phyloP scores from a whole-genome alignment of 768 basidiomycete genomes.

The Mrakia hoshinonis region DNA sequence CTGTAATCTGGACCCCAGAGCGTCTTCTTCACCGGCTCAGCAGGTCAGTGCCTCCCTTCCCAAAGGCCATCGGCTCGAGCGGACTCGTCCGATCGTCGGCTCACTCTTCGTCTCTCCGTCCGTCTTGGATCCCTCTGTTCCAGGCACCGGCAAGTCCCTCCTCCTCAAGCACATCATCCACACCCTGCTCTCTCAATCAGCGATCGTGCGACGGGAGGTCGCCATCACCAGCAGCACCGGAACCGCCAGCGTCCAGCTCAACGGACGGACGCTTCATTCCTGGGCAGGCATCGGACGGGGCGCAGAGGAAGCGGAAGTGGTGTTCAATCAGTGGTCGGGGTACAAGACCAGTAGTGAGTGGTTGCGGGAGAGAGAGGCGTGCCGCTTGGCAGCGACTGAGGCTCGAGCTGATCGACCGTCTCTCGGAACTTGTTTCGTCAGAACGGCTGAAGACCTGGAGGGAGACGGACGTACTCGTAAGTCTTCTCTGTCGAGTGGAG shows the following conservation, averaged over 20 bases:
- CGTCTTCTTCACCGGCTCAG: conserved; percentile 27
- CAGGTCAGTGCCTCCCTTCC: not conserved
- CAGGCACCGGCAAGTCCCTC: conserved; percentile 24
- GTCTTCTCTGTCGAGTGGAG: conserved; percentile 78
- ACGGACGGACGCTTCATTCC: conserved; percentile 4
- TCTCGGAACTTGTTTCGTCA: conserved; percentile 34
- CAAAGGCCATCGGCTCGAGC: too few species aligned
- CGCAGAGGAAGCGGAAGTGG: not conserved
- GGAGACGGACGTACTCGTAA: conserved; percentile 71
- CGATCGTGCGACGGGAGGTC: not conserved
- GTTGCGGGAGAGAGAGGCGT: not conserved
- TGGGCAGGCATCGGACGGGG: conserved; percentile 12
- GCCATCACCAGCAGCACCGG: conserved; percentile 4
- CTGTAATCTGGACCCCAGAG: not conserved
- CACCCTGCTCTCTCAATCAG: not conserved
- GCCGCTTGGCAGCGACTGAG: not conserved
- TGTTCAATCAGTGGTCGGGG: not conserved
- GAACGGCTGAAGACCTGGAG: conserved; percentile 59
- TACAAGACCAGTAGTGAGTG: not conserved
- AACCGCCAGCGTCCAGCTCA: not conserved
- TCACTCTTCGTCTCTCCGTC: not conserved
- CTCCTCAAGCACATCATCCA: conserved; percentile 19
- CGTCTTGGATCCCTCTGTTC: not conserved
- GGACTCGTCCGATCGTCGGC: not conserved
- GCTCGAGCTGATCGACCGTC: not conserved